Conservation (phyloP, 768 basidiomycete species). For the Kwoniella pini region DNA sequence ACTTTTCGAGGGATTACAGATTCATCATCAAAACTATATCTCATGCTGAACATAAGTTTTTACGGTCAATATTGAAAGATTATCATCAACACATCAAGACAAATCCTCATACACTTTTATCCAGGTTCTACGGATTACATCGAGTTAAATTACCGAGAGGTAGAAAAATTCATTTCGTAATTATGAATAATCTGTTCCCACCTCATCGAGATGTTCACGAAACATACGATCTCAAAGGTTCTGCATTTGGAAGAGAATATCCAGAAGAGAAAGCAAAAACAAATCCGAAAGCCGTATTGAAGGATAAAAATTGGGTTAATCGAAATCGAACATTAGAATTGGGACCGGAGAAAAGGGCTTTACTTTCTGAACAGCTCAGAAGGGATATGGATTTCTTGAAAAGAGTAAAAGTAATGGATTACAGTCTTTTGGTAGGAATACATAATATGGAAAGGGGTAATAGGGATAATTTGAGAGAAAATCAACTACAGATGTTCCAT, state of each 20-base stretch:
- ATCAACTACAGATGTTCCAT: conserved; percentile 88
- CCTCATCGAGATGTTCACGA: conserved; percentile 97
- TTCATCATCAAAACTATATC: conserved; percentile 99
- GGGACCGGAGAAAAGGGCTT: conserved; percentile 92
- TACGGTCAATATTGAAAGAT: conserved; percentile 75
- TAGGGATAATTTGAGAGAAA: conserved; percentile 83
- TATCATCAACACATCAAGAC: conserved; percentile 82
- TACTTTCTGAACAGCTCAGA: conserved; percentile 85
- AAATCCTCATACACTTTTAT: conserved; percentile 91
- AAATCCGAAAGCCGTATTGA: conserved; percentile 86
- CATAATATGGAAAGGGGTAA: conserved; percentile 91
- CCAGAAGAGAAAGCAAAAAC: conserved; percentile 73
- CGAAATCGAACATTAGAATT: conserved; percentile 73
- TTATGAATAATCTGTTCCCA: conserved; percentile 99
- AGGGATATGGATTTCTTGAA: conserved; percentile 85
- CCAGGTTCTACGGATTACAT: conserved; percentile 94
- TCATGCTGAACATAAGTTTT: conserved; percentile 89
- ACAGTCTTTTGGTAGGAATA: conserved; percentile 88
- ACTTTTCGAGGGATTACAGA: conserved; percentile 96
- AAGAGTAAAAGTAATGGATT: conserved; percentile 88
- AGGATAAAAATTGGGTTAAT: conserved; percentile 96
- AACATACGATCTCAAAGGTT: conserved; percentile 95
- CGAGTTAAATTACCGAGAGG: conserved; percentile 94
- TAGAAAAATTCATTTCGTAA: conserved; percentile 96
- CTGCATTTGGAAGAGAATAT: conserved; percentile 83